Base-by-base conservation (phyloP, 148 eudicot genomes). In the Amaranthus palmeri region DNA sequence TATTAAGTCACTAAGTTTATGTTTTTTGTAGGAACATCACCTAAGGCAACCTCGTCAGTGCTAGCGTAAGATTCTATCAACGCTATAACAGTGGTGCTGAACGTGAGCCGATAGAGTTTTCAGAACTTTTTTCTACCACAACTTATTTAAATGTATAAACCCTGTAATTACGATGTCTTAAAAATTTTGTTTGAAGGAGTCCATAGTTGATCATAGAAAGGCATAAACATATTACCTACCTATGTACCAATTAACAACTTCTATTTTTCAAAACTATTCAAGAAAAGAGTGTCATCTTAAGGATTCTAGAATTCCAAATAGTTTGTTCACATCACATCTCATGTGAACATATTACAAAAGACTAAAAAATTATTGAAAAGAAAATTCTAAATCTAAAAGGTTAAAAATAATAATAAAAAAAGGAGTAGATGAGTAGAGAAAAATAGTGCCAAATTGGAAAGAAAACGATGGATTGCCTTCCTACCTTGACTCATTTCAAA, bases 401-500 rank as follows among this genome's bases (percentile, higher is more conserved):
- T 25, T 40, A 61, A 14, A 10, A 65, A n/a, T 46, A n/a, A 14
- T 40, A 14, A 44, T 0, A 12, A 10, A 42, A 2, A 0, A 43
- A 11, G 6, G 42, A 41, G 5, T 13, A 2, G 46, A 8, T 45
- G n/a, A 43, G 36, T 8, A 67, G 18, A 51, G 50, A 67, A 67
- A 52, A 67, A 50, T 3, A 25, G 36, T 1, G 45, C 70, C 13
- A 67, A 5, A 25, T 25, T 64, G 52, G 8, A 12, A 49, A 0
- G 6, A 49, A 49, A 49, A 49, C 2, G 10, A 74, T 60, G 61
- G 51, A 36, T 43, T 70, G 79, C 74, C 74, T 76, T 70, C 74
- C 79, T 70, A 62, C 57, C 70, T 76, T 76, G 79, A 76, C 79
- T 70, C 47, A 70, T 53, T 70, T 63, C 68, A 59, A 63, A 54